These are phyloP conservation scores for Olyra latifolia DNA, from an alignment of 176 grass and related monocot species.

Conservation along the genomic window DNA sequence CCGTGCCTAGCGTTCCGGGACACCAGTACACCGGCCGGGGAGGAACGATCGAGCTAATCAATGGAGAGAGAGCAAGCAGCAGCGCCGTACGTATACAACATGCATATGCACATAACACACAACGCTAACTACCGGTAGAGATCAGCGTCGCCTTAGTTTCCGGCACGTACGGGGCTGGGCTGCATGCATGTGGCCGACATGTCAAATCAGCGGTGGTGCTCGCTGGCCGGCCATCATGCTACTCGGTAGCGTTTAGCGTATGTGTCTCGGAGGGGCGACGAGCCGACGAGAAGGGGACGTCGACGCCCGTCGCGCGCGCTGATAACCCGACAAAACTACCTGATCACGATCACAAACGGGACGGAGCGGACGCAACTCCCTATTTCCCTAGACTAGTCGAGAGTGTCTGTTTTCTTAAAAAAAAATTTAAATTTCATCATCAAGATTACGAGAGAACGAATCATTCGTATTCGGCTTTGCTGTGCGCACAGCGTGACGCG, in stretches of 20 bases:
- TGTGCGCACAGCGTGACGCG: no score
- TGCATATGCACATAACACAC: no score
- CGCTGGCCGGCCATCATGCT: neutral
- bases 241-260: neutral
- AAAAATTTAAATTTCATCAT: no score
- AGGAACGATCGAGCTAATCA: no score
- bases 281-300: neutral
- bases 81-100: no score
- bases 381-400: no score
- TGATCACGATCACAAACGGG: neutral
- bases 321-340: constrained; percentile 1
- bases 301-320: neutral
- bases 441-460: no score
- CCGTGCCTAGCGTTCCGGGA: neutral
- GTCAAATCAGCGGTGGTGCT: neutral
- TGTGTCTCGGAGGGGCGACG: neutral
- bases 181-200: constrained; percentile 40
- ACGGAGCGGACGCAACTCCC: neutral
- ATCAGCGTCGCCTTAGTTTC: neutral
- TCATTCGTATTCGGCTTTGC: no score
- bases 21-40: neutral
- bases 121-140: neutral
- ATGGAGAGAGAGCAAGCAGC: no score
- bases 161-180: neutral
- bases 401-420: no score